Conservation (phyloP, 257 asterid genomes). For the Petrea volubilis region DNA sequence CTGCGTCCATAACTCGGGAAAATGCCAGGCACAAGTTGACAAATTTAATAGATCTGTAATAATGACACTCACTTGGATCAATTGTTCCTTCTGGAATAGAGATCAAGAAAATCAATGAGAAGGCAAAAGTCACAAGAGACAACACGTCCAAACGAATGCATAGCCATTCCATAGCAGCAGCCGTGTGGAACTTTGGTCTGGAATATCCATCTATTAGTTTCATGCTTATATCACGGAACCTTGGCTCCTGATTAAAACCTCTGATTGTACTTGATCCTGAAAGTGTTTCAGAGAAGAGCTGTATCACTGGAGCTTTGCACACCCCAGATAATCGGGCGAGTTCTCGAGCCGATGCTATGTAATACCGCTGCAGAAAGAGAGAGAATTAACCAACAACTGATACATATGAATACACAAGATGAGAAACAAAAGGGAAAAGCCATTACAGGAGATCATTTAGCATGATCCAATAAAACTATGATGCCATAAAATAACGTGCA, state of each 20-base stretch:
- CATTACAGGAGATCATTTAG: background rate
- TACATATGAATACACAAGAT: background rate
- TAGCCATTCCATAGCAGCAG: slow-evolving; percentile 97
- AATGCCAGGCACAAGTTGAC: background rate
- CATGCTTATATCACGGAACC: slow-evolving; percentile 74
- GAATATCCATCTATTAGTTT: slow-evolving; percentile 77
- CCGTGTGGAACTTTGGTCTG: slow-evolving; percentile 67
- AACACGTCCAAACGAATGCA: slow-evolving; percentile 78
- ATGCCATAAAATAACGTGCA: background rate
- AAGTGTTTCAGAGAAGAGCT: slow-evolving; percentile 87
- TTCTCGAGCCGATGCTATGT: slow-evolving; percentile 87
- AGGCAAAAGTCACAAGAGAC: slow-evolving; percentile 69
- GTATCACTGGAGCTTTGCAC: slow-evolving; percentile 88
- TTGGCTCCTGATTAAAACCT: slow-evolving; percentile 69
- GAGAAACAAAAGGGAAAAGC: background rate
- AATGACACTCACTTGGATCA: slow-evolving; percentile 62
- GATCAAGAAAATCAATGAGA: slow-evolving; percentile 66
- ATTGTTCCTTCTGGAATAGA: slow-evolving; percentile 77
- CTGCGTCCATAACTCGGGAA: background rate
- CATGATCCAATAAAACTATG: background rate
- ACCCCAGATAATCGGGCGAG: slow-evolving; percentile 79
- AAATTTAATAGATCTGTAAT: background rate
- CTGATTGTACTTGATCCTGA: slow-evolving; percentile 87
- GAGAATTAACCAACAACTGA: background rate
- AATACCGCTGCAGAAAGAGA: slow-evolving; percentile 54